Evolutionary conservation across 345 rosid species (phyloP).

Genomic region (Eucalyptus erythrocorys): DNA sequence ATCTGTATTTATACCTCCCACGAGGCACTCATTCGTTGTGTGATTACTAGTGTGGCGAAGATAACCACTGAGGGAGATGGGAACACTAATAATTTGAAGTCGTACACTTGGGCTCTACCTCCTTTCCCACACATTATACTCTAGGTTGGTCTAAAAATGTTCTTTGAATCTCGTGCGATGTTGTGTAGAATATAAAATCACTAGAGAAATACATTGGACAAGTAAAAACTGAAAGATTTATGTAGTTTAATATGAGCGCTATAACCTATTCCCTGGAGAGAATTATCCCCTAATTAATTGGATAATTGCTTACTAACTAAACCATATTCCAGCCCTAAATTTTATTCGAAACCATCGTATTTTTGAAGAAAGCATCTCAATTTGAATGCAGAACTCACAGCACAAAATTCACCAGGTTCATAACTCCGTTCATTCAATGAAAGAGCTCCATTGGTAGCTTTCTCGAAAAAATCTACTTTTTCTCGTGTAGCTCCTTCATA

Average conservation of each 20-base stretch:
- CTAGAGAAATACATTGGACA: too few species aligned
- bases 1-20: neutral
- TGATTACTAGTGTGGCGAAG: neutral
- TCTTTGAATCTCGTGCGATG: neutral
- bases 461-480: neutral
- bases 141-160: neutral
- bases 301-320: neutral
- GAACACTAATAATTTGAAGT: too few species aligned
- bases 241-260: neutral
- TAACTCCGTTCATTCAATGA: neutral
- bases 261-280: neutral
- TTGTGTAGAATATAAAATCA: neutral
- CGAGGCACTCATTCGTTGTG: neutral
- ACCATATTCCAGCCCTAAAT: neutral
- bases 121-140: neutral
- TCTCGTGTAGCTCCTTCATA: neutral
- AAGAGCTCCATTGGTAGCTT: neutral
- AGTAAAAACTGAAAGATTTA: too few species aligned
- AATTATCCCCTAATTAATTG: neutral
- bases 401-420: neutral
- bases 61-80: neutral
- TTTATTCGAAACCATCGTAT: accelerated
- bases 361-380: neutral
- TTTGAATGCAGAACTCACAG: neutral
- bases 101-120: neutral